phyloP scores from a whole-genome alignment of 345 rosid species.

The Boechera stricta region DNA sequence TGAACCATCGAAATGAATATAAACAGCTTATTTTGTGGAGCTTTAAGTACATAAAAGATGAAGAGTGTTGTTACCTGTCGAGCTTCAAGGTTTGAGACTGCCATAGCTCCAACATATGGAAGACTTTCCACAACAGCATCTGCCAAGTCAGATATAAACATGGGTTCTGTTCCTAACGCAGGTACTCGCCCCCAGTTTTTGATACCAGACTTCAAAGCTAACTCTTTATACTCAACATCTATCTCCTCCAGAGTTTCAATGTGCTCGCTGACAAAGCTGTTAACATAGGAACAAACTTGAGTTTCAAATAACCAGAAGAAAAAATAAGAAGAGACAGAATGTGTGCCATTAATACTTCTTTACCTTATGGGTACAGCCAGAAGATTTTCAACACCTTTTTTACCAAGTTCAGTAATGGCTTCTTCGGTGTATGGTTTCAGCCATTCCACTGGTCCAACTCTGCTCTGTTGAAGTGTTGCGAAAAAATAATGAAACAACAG shows the following conservation, averaged over 20 bases:
- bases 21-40: conserved; percentile 13
- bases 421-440: conserved; percentile 99
- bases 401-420: conserved; percentile 86
- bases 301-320: conserved; percentile 32
- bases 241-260: conserved; percentile 99
- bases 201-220: conserved; percentile 89
- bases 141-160: conserved; percentile 95
- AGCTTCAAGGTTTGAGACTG: conserved; percentile 96
- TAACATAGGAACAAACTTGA: conserved; percentile 19
- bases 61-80: conserved; percentile 67
- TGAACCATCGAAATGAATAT: background rate
- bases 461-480: conserved; percentile 67
- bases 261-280: conserved; percentile 97
- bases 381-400: conserved; percentile 84
- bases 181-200: conserved; percentile 99
- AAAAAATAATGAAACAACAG: conserved; percentile 1
- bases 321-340: background rate
- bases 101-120: conserved; percentile 99
- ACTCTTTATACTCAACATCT: conserved; percentile 93
- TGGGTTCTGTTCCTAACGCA: conserved; percentile 88
- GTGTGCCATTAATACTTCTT: background rate
- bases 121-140: conserved; percentile 98
- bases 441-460: conserved; percentile 99
- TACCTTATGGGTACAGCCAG: conserved; percentile 96
- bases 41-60: background rate